Evolutionary conservation across 345 rosid genomes (phyloP), one percentile per base, ranked within the genome.

Genomic region (Stellera chamaejasme): DNA sequence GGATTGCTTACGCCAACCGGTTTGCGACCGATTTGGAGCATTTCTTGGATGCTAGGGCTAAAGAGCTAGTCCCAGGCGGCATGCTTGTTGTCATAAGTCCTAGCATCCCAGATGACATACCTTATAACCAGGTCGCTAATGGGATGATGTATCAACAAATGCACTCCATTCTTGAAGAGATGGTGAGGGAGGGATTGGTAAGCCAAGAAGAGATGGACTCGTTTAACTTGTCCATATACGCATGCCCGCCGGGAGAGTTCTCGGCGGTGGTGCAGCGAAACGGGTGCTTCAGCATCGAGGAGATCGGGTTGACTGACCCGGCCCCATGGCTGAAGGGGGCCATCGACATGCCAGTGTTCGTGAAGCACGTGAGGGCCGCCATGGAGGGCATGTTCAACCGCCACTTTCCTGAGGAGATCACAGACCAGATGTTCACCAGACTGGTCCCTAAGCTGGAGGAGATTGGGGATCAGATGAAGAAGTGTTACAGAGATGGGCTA

Each of bases 201-300:
- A 56, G 19, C 6, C 75, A 82, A 69, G 73, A 66, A 45, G 58
- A 77, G 43, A 53, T 79, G 4, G 78, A 79, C 19, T 45, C 64
- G 48, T 82, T 79, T 72, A 79, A 82, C 72, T 50, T 82, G 63
- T 78, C 85, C 2, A 48, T 80, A 14, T 79, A 79, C 46, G 59
- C 77, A 42, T 66, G 79, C 19, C 67, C 85, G 25, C 81, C 79
- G 3, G 71, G 62, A 19, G 83, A 82, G 48, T 60, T 82, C 50
- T 47, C 13, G 1, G 53, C 45, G 5, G 64, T 50, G 42, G 63
- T 77, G 6, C 63, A 70, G 48, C 70, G 58, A 48, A 70, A 79
- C 50, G 74, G 77, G 2, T 11, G 48, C 13, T 80, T 83, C 74
- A 69, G 41, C 16, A 58, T 80, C 2, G 82, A 75, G 49, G 51